A percentile compares a stretch with the other conserved stretches of the same genome.
Evolutionary conservation across 495 filamentous ascomycete genomes (phyloP).

Genomic region (Aspergillus egyptiacus): DNA sequence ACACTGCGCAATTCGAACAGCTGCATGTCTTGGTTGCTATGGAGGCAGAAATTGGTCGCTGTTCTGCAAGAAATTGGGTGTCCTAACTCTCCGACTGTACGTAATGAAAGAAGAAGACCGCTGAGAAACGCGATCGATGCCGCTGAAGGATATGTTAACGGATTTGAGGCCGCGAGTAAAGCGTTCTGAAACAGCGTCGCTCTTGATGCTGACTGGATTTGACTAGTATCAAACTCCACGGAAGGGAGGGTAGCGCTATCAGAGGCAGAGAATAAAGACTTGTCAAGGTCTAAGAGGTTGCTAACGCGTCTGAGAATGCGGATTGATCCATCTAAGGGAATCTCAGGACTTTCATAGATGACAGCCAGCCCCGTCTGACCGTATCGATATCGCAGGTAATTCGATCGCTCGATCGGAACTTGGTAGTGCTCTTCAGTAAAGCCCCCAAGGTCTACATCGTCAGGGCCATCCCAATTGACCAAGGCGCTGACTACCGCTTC

Average conservation of each 20-base stretch:
- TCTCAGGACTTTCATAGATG: slow-evolving; percentile 61
- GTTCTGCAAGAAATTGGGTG: slow-evolving; percentile 53
- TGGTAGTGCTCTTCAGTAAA: slow-evolving; percentile 47
- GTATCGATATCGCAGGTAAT: slow-evolving; percentile 55
- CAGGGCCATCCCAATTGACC: slow-evolving; percentile 73
- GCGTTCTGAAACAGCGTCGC: slow-evolving; percentile 46
- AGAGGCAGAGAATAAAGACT: slow-evolving; percentile 33
- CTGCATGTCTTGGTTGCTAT: slow-evolving; percentile 56
- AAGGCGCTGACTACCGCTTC: slow-evolving; percentile 53
- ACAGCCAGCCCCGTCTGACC: slow-evolving; percentile 66
- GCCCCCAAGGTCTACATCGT: slow-evolving; percentile 71
- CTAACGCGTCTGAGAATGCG: slow-evolving; percentile 56
- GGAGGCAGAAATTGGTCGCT: slow-evolving; percentile 37
- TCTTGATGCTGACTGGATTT: slow-evolving; percentile 40
- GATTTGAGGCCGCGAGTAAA: slow-evolving; percentile 57
- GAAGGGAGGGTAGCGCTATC: slow-evolving; percentile 22
- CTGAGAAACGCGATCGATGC: slow-evolving; percentile 58
- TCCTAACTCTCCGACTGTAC: slow-evolving; percentile 55
- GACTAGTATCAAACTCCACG: slow-evolving; percentile 30
- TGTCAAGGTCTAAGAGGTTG: slow-evolving; percentile 54
- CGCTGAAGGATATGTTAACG: slow-evolving; percentile 59
- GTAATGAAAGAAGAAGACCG: slow-evolving; percentile 62
- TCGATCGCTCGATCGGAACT: slow-evolving; percentile 47
- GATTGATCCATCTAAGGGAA: slow-evolving; percentile 57
- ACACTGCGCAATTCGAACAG: slow-evolving; percentile 56